phyloP scores from a whole-genome alignment of 2,329 filamentous ascomycete genomes.

The Metarhizium guizhouense region DNA sequence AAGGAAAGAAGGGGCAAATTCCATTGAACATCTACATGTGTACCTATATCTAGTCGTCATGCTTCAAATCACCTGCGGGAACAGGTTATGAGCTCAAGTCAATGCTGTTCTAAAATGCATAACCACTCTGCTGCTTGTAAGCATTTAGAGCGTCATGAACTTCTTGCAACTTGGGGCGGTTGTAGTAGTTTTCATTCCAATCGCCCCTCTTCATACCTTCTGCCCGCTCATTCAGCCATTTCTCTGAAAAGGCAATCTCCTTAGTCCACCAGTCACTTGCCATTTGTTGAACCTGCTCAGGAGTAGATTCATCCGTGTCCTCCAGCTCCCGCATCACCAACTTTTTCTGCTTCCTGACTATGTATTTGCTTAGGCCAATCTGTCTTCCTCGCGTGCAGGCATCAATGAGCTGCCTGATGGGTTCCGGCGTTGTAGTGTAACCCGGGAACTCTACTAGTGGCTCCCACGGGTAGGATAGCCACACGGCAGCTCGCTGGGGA shows the following conservation, averaged over 20 bases:
- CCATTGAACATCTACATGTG: background rate
- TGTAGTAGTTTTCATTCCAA: slow-evolving; percentile 43
- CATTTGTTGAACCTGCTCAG: slow-evolving; percentile 25
- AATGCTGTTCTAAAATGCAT: background rate
- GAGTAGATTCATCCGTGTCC: slow-evolving; percentile 22
- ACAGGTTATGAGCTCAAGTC: background rate
- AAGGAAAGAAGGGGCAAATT: background rate
- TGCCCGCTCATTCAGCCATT: slow-evolving; percentile 34
- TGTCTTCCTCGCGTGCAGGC: slow-evolving; percentile 42
- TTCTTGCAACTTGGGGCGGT: slow-evolving; percentile 36
- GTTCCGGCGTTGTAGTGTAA: slow-evolving; percentile 37
- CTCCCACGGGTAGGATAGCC: slow-evolving; percentile 51
- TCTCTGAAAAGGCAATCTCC: slow-evolving; percentile 38
- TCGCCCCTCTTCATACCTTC: slow-evolving; percentile 28
- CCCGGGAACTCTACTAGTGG: slow-evolving; percentile 47
- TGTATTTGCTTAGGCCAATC: slow-evolving; percentile 31
- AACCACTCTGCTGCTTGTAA: slow-evolving; percentile 9
- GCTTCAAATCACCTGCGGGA: background rate
- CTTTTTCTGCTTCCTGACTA: slow-evolving; percentile 35
- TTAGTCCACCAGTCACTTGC: slow-evolving; percentile 38
- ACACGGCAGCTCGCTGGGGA: slow-evolving; percentile 46
- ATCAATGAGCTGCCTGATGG: slow-evolving; percentile 38
- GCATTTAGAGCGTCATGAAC: slow-evolving; percentile 25
- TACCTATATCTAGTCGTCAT: background rate
- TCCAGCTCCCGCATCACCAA: slow-evolving; percentile 32